Base-by-base conservation (phyloP, 805 yeast species). In the Yarrowia sp. region DNA sequence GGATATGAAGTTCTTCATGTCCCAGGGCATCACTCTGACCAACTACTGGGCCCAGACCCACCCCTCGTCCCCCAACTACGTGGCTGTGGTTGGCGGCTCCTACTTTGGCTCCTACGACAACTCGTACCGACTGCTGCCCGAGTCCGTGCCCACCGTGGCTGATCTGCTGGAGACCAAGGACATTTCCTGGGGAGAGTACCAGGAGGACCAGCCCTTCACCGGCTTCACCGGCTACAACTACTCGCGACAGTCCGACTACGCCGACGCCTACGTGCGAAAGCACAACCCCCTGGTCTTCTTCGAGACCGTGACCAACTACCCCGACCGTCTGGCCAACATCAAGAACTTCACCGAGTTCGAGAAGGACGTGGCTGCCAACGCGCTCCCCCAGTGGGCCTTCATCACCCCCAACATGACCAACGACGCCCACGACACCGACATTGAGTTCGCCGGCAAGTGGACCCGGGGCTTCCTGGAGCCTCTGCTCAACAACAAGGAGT, bases 31-130 rank as follows among this genome's bases (percentile, higher is more conserved):
- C 68, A 75, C 78, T 44, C 77, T 84, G 72, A 78, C 76, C 76
- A 84, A 84, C 80, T 83, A 84, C 79, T 83, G 84, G 80, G 82
- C 83, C 47, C 72, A 83, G 38, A 81, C 85, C 65, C 85, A 82
- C 73, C 85, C 86, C 67, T 83, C 86, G 8, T 83, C 83, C 77
- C 85, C 86, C 71, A 84, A 84, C 77, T 83, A 83, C 74, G 72
- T 83, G 66, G 84, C 83, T 52, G 74, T 84, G 56, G 83, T 79
- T 67, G 82, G 80, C 68, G 87, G 87, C 72, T 85, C 82, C 74
- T 81, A 83, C 75, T 83, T 83, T 70, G 83, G 84, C 33, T 78
- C 84, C 65, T 78, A 76, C 69, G 79, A 78, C 69, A 86, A 84
- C 74, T 76, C 78, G 69, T 83, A 81, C 75, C 77, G 80, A 69